phyloP scores from a whole-genome alignment of 2,329 filamentous ascomycete species.

The Neocatenulostroma microsporum region DNA sequence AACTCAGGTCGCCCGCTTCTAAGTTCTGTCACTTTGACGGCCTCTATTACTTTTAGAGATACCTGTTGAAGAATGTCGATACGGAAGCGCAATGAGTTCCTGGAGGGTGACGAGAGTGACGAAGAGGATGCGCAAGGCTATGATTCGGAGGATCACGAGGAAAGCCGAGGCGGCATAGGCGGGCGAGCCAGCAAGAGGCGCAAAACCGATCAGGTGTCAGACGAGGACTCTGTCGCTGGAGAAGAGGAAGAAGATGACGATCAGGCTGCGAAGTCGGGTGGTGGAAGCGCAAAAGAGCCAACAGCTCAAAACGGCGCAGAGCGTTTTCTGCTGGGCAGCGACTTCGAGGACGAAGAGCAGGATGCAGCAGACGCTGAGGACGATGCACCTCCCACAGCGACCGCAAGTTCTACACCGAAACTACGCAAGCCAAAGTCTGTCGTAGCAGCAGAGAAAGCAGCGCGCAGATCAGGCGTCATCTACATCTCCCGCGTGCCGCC shows the following conservation, averaged over 20 bases:
- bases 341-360: conserved; percentile 20
- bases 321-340: conserved; percentile 5
- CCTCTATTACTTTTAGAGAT: no score
- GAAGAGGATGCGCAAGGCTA: conserved; percentile 47
- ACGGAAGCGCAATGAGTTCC: conserved; percentile 65
- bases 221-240: conserved; percentile 18
- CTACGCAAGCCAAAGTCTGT: conserved; percentile 56
- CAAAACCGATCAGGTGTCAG: conserved; percentile 45
- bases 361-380: conserved; percentile 1
- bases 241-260: conserved; percentile 15
- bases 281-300: conserved; percentile 21
- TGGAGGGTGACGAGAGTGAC: conserved; percentile 44
- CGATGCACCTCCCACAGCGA: background rate
- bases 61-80: conserved; percentile 59
- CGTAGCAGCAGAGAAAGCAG: conserved; percentile 54
- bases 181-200: conserved; percentile 52
- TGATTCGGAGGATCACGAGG: conserved; percentile 58
- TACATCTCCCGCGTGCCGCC: conserved; percentile 79
- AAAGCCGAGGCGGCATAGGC: conserved; percentile 53
- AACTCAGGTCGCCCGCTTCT: no score
- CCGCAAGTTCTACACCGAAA: conserved; percentile 5
- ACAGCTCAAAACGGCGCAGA: background rate
- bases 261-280: conserved; percentile 14
- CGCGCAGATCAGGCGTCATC: conserved; percentile 68
- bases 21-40: no score